Evolutionary conservation across 345 rosid genomes (phyloP).

Genomic region (Boechera divaricarpa): DNA sequence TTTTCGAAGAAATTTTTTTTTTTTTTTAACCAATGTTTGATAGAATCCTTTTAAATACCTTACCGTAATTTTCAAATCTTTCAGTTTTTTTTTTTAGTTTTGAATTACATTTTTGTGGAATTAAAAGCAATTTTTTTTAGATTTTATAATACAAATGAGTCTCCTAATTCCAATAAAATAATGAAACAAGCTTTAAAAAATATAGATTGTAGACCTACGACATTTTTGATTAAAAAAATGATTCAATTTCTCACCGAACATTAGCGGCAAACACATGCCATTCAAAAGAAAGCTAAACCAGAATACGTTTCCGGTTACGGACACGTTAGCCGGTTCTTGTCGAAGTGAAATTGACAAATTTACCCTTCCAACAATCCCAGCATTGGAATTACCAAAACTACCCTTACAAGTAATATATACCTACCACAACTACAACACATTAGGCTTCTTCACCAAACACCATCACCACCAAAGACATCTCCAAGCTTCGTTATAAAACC

Average conservation of each 20-base stretch:
- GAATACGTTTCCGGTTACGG: slow-evolving; percentile 16
- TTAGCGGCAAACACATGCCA: slow-evolving; percentile 27
- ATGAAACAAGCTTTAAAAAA: neutral
- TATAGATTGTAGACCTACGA: neutral
- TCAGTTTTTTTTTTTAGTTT: too few relatives aligned
- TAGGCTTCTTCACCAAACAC: slow-evolving; percentile 43
- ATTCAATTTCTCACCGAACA: slow-evolving; percentile 15
- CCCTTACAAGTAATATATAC: slow-evolving; percentile 30
- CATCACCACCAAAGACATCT: slow-evolving; percentile 1
- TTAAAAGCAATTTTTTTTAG: too few relatives aligned
- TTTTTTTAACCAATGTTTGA: neutral
- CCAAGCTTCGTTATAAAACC: slow-evolving; percentile 36
- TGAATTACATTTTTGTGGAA: neutral
- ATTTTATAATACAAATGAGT: neutral
- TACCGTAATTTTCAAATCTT: neutral
- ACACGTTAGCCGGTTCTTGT: slow-evolving; percentile 26
- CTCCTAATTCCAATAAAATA: neutral
- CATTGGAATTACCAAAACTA: neutral
- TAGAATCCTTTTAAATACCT: too few relatives aligned
- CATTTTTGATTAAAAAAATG: neutral
- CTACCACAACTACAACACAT: slow-evolving; percentile 38
- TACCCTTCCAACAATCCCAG: slow-evolving; percentile 36
- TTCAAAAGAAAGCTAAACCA: slow-evolving; percentile 12
- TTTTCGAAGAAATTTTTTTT: too few relatives aligned
- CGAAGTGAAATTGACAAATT: neutral